These are phyloP conservation scores for Vaccinium macrocarpon DNA, from an alignment of 148 eudicot genomes.

Conservation along the genomic window DNA sequence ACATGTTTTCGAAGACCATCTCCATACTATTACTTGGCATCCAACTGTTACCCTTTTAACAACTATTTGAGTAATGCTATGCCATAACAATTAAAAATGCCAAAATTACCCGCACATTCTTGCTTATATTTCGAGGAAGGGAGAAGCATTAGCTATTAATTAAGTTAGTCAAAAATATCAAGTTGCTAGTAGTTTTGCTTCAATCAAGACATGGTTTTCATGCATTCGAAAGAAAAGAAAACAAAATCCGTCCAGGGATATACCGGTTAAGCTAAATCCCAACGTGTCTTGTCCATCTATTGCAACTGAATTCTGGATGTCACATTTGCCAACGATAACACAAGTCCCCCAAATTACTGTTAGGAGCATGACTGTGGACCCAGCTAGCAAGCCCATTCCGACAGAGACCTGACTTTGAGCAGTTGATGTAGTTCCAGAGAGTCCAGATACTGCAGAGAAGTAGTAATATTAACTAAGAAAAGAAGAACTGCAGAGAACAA, in stretches of 20 bases:
- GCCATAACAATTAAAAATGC: neutral
- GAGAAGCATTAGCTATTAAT: neutral
- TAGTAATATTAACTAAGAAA: neutral
- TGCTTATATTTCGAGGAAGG: neutral
- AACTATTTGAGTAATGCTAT: neutral
- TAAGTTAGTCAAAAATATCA: neutral
- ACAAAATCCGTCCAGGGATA: neutral
- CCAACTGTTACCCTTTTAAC: neutral
- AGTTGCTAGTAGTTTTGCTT: neutral
- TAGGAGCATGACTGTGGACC: slow-evolving; percentile 57
- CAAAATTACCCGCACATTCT: neutral
- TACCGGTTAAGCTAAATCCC: slow-evolving; percentile 47
- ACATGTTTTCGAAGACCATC: neutral
- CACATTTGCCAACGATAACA: slow-evolving; percentile 55
- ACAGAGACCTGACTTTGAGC: slow-evolving; percentile 64
- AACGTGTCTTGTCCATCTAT: slow-evolving; percentile 40
- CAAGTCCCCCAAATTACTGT: slow-evolving; percentile 61
- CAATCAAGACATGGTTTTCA: neutral
- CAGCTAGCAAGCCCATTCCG: slow-evolving; percentile 64
- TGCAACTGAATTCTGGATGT: slow-evolving; percentile 33
- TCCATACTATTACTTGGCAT: neutral
- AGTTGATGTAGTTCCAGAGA: slow-evolving; percentile 47
- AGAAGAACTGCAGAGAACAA: neutral
- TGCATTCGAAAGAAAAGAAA: neutral
- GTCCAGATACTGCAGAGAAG: slow-evolving; percentile 41